phyloP scores from a whole-genome alignment of 768 basidiomycete genomes.

The Trametes maxima region DNA sequence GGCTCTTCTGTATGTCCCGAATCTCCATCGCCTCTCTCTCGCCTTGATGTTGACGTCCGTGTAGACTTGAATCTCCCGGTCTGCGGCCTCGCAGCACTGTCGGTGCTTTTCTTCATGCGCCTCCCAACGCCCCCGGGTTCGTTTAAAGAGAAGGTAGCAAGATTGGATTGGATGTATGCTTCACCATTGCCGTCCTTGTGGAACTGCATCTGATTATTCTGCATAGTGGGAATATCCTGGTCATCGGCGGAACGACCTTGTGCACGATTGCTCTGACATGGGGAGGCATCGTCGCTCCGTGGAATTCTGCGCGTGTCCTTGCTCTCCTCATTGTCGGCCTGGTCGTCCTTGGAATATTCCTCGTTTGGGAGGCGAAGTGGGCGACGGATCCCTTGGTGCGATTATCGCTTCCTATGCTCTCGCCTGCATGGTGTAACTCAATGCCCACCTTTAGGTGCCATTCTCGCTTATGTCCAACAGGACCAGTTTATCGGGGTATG shows the following conservation, averaged over 20 bases:
- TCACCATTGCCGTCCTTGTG: too few species aligned
- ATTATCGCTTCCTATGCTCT: not conserved
- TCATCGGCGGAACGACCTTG: slow-evolving; percentile 25
- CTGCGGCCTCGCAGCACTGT: not conserved
- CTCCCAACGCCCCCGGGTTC: slow-evolving; percentile 19
- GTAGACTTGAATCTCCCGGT: slow-evolving; percentile 13
- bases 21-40: not conserved
- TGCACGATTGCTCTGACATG: slow-evolving; percentile 29
- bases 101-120: slow-evolving; percentile 17
- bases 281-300: slow-evolving; percentile 39
- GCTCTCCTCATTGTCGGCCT: slow-evolving; percentile 17
- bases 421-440: not conserved
- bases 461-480: slow-evolving; percentile 18
- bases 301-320: slow-evolving; percentile 32
- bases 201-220: not conserved
- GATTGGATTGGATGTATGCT: slow-evolving; percentile 29
- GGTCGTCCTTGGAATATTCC: slow-evolving; percentile 24
- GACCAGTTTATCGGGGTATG: slow-evolving; percentile 8
- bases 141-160: slow-evolving; percentile 20
- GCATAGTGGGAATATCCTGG: slow-evolving; percentile 28
- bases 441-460: slow-evolving; percentile 32
- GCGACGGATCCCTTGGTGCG: slow-evolving; percentile 30
- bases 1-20: not conserved
- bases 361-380: slow-evolving; percentile 33
- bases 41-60: not conserved